Conservation (phyloP, 257 asterid genomes). For the Thymus quinquecostatus region DNA sequence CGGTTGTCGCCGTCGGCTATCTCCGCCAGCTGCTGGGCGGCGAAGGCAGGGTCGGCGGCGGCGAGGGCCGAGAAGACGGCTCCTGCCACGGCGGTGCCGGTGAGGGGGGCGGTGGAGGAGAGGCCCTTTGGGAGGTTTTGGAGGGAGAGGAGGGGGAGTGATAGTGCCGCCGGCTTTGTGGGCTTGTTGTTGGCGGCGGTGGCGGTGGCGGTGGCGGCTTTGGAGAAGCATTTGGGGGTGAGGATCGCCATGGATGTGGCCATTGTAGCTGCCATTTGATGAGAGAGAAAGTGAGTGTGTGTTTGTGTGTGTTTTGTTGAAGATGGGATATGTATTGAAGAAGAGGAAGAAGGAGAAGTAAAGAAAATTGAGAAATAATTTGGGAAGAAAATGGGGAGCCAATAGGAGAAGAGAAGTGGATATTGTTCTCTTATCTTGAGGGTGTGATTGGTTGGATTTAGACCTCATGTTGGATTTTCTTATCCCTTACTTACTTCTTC, state of each 20-base stretch:
- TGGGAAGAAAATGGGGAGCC: constrained; percentile 36
- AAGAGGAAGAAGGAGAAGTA: constrained; percentile 17
- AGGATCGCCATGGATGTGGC: constrained; percentile 73
- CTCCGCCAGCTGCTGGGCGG: constrained; percentile 87
- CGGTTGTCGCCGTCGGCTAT: constrained; percentile 92
- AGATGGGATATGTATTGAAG: not conserved
- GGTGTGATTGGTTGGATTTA: constrained; percentile 47
- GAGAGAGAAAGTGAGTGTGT: not conserved
- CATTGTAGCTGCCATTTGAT: constrained; percentile 70
- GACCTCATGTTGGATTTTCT: constrained; percentile 62
- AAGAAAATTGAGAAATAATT: constrained; percentile 17
- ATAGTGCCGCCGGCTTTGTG: constrained; percentile 28
- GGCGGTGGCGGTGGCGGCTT: constrained; percentile 34
- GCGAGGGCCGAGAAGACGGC: constrained; percentile 77
- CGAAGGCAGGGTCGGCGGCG: constrained; percentile 72
- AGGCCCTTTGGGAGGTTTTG: constrained; percentile 57
- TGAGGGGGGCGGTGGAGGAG: constrained; percentile 21
- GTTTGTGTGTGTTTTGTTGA: not conserved
- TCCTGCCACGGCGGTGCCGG: constrained; percentile 54
- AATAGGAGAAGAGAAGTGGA: constrained; percentile 49
- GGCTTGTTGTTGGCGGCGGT: constrained; percentile 35
- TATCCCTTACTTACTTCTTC: constrained; percentile 50
- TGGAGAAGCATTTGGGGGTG: constrained; percentile 54
- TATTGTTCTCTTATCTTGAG: constrained; percentile 62
- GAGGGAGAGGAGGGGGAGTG: constrained; percentile 51